Evolutionary conservation across 169 alveolate genomes (phyloP), one percentile per base, ranked within the genome.

Genomic region (Theileria luwenshuni): DNA sequence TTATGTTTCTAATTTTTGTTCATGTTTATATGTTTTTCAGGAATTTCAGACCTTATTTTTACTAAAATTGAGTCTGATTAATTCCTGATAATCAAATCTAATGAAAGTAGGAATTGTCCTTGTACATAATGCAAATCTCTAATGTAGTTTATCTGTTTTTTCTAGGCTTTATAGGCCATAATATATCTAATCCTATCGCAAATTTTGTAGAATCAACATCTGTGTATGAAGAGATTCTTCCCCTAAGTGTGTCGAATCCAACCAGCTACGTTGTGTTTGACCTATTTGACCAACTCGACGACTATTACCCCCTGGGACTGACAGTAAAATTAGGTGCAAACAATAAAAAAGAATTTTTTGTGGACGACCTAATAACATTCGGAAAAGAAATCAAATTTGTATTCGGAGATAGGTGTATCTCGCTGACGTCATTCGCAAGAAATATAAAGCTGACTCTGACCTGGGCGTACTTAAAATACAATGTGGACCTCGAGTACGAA

Each of bases 401-500:
- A 38, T 35, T 79, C 21, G 86, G 86, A 33, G 49, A 64, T 41
- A 74, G 64, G 54, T 28, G 47, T 33, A 54, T 79, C 25, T 70
- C 69, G 51, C 33, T 79, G 12, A 63, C 61, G 58, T 76, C 86
- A 5, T 74, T 65, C 6, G 86, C 86, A 17, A 67, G 63, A 13
- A 79, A 79, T 30, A n/a, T 72, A 28, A n/a, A 28, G 28, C 62
- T 71, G n/a, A 69, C 56, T 35, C 41, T 35, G 38, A 43, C 74
- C 21, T 19, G 33, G 58, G 19, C 15, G 0, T 17, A 21, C 5
- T 21, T 58, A 1, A 79, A 48, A 19, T 35, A 74, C 3, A 28
- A 62, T 23, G 56, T 79, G 1, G 2, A 48, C 28, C 21, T 79
- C 6, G 51, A 45, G 33, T 79, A 79, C 43, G 83, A 69, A n/a